Conservation (phyloP, 371 early-diverging fungal genomes). For the Syncephalastrum racemosum region DNA sequence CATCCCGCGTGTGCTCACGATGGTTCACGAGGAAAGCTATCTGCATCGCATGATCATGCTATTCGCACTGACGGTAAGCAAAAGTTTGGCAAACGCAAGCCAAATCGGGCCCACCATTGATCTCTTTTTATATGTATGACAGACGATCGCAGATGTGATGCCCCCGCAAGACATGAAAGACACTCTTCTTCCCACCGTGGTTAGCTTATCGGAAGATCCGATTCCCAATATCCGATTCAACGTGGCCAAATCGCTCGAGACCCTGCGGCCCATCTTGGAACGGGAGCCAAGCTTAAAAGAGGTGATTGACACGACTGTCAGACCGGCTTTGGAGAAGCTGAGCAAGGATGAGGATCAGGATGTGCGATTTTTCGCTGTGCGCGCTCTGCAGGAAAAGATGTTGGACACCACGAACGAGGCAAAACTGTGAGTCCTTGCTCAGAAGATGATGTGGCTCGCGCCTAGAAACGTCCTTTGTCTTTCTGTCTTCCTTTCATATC, state of each 20-base stretch:
- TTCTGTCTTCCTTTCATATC: too few relatives aligned
- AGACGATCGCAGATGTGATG: constrained; percentile 88
- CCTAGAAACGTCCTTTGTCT: too few relatives aligned
- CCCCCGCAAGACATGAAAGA: constrained; percentile 87
- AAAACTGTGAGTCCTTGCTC: too few relatives aligned
- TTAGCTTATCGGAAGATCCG: constrained; percentile 83
- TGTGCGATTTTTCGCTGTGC: constrained; percentile 87
- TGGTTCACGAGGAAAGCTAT: constrained; percentile 88
- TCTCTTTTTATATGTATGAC: constrained; percentile 2
- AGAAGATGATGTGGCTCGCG: too few relatives aligned
- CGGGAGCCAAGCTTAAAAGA: constrained; percentile 57
- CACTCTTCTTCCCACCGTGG: constrained; percentile 86
- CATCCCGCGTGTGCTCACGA: constrained; percentile 89
- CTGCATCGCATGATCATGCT: constrained; percentile 95
- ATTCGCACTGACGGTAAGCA: constrained; percentile 84
- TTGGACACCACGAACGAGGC: too few relatives aligned
- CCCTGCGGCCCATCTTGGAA: constrained; percentile 75
- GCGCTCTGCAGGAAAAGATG: constrained; percentile 56
- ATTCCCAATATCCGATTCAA: constrained; percentile 99
- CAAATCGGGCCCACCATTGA: background rate
- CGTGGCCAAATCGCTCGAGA: constrained; percentile 92
- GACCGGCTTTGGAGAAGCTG: constrained; percentile 80
- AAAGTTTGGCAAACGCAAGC: background rate
- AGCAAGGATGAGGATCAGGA: constrained; percentile 87
- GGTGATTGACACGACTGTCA: constrained; percentile 65